Conservation (phyloP, 176 grass and related monocot species). For the Tillandsia fasciculata region DNA sequence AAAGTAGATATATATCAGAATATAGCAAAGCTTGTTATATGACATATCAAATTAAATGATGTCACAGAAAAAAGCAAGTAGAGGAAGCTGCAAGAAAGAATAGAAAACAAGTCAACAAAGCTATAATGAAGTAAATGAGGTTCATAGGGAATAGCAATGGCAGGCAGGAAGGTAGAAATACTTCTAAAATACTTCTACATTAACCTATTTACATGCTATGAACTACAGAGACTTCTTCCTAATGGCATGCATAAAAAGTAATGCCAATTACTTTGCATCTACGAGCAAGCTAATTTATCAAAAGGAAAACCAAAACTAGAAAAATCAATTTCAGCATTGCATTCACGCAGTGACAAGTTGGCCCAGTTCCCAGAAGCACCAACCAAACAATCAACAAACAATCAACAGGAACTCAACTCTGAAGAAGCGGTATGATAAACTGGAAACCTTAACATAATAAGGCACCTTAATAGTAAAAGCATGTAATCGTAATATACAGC, state of each 20-base stretch:
- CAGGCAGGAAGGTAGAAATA: neutral
- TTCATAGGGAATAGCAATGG: neutral
- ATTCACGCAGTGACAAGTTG: neutral
- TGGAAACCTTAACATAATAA: neutral
- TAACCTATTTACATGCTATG: neutral
- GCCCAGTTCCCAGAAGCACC: neutral
- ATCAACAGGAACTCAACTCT: neutral
- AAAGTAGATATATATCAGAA: constrained; percentile 23
- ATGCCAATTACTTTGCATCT: neutral
- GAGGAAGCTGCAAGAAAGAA: too few relatives aligned
- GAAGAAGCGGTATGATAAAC: neutral
- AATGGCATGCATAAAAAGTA: neutral
- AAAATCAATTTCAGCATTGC: neutral
- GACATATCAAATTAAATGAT: neutral
- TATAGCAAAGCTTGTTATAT: constrained; percentile 6
- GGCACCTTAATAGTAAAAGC: neutral
- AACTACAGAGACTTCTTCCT: neutral
- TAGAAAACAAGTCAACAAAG: neutral
- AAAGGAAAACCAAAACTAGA: neutral
- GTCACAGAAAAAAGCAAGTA: neutral
- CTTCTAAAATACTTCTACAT: neutral
- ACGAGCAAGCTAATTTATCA: neutral
- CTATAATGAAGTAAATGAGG: constrained; percentile 3
- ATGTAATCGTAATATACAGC: neutral
- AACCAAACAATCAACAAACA: neutral